A percentile compares a stretch with the other conserved stretches of the same genome.
phyloP scores from a whole-genome alignment of 2,329 filamentous ascomycete species.

The Keithomyces neogunnii region DNA sequence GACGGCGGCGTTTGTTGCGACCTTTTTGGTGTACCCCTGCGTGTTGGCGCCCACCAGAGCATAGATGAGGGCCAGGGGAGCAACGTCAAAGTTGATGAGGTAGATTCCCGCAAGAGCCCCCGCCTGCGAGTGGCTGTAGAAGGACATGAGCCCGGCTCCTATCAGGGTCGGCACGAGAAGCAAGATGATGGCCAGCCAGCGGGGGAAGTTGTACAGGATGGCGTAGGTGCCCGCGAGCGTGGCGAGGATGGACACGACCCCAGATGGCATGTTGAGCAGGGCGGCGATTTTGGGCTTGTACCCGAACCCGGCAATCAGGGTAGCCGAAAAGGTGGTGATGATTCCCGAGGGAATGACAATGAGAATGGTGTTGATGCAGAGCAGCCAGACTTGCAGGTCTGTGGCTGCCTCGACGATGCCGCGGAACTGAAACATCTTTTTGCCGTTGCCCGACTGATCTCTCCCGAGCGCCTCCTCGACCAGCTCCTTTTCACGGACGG shows the following conservation, averaged over 20 bases:
- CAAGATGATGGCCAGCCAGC: constrained; percentile 16
- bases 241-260: constrained; percentile 12
- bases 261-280: constrained; percentile 31
- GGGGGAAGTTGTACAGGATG: constrained; percentile 18
- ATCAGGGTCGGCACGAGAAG: constrained; percentile 16
- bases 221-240: constrained; percentile 15
- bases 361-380: constrained; percentile 19
- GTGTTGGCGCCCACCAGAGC: constrained; percentile 40
- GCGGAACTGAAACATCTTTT: constrained; percentile 28
- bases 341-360: constrained; percentile 20
- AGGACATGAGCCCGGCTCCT: constrained; percentile 19
- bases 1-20: constrained; percentile 33
- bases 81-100: constrained; percentile 35
- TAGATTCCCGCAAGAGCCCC: constrained; percentile 25
- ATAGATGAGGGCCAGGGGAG: constrained; percentile 43
- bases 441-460: constrained; percentile 33
- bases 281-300: constrained; percentile 28
- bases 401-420: constrained; percentile 32
- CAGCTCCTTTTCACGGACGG: constrained; percentile 18
- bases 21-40: constrained; percentile 37
- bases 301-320: constrained; percentile 27
- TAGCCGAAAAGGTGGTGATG: constrained; percentile 25
- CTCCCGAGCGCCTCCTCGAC: constrained; percentile 52
- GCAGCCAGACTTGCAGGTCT: constrained; percentile 33
- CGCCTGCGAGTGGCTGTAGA: constrained; percentile 12